phyloP scores from a whole-genome alignment of 768 basidiomycete species.

The Termitomyces titanicus region DNA sequence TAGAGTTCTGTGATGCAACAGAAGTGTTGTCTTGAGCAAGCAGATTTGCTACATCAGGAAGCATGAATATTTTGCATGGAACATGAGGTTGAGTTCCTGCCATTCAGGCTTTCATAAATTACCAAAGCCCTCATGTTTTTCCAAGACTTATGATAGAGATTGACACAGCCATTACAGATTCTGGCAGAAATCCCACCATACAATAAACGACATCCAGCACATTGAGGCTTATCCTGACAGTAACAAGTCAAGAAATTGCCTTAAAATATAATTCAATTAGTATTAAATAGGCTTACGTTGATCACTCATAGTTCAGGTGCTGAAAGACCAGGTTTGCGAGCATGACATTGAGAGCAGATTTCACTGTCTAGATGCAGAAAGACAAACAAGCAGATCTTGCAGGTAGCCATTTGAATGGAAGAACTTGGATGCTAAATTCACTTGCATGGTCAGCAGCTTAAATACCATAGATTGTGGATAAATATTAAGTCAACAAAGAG shows the following conservation, averaged over 20 bases:
- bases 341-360: not conserved
- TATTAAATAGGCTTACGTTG: not conserved
- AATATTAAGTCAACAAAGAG: not conserved
- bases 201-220: not conserved
- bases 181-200: not conserved
- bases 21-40: too few relatives aligned
- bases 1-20: too few relatives aligned
- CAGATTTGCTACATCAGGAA: too few relatives aligned
- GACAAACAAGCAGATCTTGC: too few relatives aligned
- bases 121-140: not conserved
- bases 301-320: not conserved
- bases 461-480: not conserved
- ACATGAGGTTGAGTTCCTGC: too few relatives aligned
- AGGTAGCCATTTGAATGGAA: not conserved
- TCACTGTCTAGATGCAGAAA: too few relatives aligned
- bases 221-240: not conserved
- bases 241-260: not conserved
- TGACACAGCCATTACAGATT: not conserved
- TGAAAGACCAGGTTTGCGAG: not conserved
- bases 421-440: too few relatives aligned
- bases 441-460: not conserved
- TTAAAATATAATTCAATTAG: too few relatives aligned
- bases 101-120: not conserved
- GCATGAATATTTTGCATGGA: too few relatives aligned
- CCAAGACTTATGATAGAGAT: not conserved